Evolutionary conservation across 2,329 filamentous ascomycete species (phyloP), one percentile per base, ranked within the genome.

Genomic region (Amauroascus verrucosus): DNA sequence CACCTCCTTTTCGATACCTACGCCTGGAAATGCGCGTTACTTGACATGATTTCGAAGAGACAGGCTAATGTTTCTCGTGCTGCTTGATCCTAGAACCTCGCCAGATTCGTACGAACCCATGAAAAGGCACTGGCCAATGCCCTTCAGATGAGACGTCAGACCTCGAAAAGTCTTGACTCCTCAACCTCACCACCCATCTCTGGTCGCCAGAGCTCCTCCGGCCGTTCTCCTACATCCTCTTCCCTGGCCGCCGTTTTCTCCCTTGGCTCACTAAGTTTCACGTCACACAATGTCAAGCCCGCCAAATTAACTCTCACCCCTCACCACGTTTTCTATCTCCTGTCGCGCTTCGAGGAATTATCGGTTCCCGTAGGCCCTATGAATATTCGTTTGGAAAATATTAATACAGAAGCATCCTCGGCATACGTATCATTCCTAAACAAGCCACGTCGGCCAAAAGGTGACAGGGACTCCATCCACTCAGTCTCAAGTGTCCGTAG

Each of bases 121-220:
- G 93, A 98, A 73, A 95, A 95, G 74, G 91, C 90, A 35, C 81
- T 98, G 58, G 93, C 93, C 67, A 97, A 97, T 75, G 91, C 91
- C 63, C 77, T 96, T 58, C 91, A 96, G 70, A 78, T 94, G 62
- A 84, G 85, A 68, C 82, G 87, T 64, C 79, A 81, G 58, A 74
- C 77, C 38, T 75, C 80, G 58, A 85, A 84, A 63, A 82, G 90
- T 81, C 80, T 79, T 60, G 72, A 81, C 53, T 83, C 84, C 56
- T 62, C 66, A 51, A 72, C 75, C 38, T 74, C 80, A 5, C 75
- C 82, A 20, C 75, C 81, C 51, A 71, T 70, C 48, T 73, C 82
- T 20, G 78, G 79, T 47, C 78, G 82, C 59, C 76, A 82, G 48
- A 79, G 83, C 28, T 76, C 80, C 18, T 83, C 84, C 22, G 70